Base-by-base conservation (phyloP, 2,329 filamentous ascomycete genomes). In the Bertia moriformis region DNA sequence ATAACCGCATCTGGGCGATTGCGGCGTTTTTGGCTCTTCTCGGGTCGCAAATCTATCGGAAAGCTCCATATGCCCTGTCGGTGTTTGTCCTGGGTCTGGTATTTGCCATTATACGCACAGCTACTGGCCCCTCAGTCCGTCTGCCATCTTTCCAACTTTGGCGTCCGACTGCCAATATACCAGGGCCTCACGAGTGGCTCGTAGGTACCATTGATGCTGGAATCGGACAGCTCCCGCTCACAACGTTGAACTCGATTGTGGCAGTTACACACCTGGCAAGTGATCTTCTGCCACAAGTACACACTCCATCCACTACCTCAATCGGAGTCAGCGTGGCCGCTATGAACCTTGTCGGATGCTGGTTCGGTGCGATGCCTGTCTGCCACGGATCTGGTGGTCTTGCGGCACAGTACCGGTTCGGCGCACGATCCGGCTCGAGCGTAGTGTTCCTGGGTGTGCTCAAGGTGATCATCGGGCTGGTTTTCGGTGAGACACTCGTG, bases 361-460 rank as follows among this genome's bases (percentile, higher is more conserved):
- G 85, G 83, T 93, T 94, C 50, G 88, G 88, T 37, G 83, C 82
- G 4, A 96, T 95, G 91, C 91, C 89, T 3, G 78, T 91, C 3
- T 96, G 91, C 52, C 91, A 96, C 54, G 89, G 89, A 4, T 86
- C 86, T 1, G 89, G 89, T 2, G 89, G 89, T 0, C 65, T 96
- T 0, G 91, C 91, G 4, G 91, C 83, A 0, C 89, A 96, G 55
- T 85, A 86, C 55, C 77, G 86, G 3, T 96, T 96, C 48, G 89
- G 89, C 1, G 88, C 89, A 3, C 78, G 89, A 37, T 93, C 84
- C 42, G 89, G 89, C 7, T 76, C 85, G 0, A 87, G 81, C 48
- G 71, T 95, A 44, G 74, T 95, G 39, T 54, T 93, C 18, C 71
- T 96, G 0, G 89, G 89, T 0, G 36, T 72, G 0, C 59, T 83